Evolutionary conservation across 1,139 yeast species (phyloP), one percentile per base, ranked within the genome.

Genomic region (Casaregolazyma lundiana): DNA sequence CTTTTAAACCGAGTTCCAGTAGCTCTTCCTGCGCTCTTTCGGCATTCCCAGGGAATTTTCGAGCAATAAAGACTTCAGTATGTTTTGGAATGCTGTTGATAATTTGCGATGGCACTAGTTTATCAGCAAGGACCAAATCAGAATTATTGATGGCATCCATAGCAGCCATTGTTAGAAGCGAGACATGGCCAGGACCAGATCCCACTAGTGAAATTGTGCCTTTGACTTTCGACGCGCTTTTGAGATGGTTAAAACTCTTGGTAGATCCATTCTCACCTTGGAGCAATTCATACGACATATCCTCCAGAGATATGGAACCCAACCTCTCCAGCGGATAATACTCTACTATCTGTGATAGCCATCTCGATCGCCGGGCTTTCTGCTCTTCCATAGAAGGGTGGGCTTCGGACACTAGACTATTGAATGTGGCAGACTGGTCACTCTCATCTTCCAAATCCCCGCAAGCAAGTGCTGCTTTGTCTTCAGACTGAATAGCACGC

Each of bases 11-110:
- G 52, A 82, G 66, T 17, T 73, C 70, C 32, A 88, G 69, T 35
- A 92, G 72, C 64, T 92, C 97, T 53, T 85, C 77, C 65, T 92
- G 98, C 0, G 97, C 97, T 43, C 77, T 76, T 60, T 89, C 97
- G 0, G 98, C 97, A 63, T 92, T 90, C 1, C 98, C 98, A 1
- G 97, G 97, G 66, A 89, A 92, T 65, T 92, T 92, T 39, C 89
- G 76, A 11, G 98, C 97, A 52, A 90, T 89, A 62, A 85, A 88
- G 4, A 84, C 70, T 45, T 81, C 82, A 1, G 95, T 85, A 37
- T 74, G 71, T 32, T 76, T 66, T 0, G 97, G 97, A 13, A 90
- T 84, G 30, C 89, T 67, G 44, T 84, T 89, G 29, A 90, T 69
- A 1, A 92, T 95, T 56, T 83, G 84, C 56, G 84, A 86, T 2